phyloP scores from a whole-genome alignment of 78 protist genomes.

The Acrasis kona region DNA sequence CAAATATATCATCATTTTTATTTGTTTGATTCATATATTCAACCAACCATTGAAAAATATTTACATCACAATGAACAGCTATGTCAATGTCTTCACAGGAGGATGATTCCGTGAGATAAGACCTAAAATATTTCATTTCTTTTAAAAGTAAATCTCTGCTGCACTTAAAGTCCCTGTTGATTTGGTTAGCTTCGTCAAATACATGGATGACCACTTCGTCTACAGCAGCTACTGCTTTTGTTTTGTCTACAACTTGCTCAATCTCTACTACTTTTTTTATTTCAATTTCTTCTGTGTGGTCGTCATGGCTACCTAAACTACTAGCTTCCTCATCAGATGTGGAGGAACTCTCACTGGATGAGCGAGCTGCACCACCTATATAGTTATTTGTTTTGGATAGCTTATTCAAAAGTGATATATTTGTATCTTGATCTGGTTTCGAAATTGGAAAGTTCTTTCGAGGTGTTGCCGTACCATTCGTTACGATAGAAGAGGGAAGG shows the following conservation, averaged over 20 bases:
- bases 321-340: not conserved
- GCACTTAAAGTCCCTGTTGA: not conserved
- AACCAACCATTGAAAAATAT: slow-evolving; percentile 34
- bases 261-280: not conserved
- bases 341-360: not conserved
- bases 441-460: too few relatives aligned
- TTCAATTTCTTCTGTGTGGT: not conserved
- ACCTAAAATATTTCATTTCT: slow-evolving; percentile 14
- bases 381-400: too few relatives aligned
- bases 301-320: not conserved
- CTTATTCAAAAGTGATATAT: too few relatives aligned
- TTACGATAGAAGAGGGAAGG: too few relatives aligned
- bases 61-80: slow-evolving; percentile 30
- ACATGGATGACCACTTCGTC: slow-evolving; percentile 22
- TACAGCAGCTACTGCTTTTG: not conserved
- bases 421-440: too few relatives aligned
- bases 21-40: not conserved
- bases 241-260: not conserved
- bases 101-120: not conserved
- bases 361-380: too few relatives aligned
- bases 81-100: slow-evolving; percentile 6
- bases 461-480: too few relatives aligned
- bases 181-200: not conserved
- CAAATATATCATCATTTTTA: not conserved
- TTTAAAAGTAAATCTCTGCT: not conserved